phyloP scores from a whole-genome alignment of 1,284 basidiomycete genomes.

The Ustilago cynodontis region DNA sequence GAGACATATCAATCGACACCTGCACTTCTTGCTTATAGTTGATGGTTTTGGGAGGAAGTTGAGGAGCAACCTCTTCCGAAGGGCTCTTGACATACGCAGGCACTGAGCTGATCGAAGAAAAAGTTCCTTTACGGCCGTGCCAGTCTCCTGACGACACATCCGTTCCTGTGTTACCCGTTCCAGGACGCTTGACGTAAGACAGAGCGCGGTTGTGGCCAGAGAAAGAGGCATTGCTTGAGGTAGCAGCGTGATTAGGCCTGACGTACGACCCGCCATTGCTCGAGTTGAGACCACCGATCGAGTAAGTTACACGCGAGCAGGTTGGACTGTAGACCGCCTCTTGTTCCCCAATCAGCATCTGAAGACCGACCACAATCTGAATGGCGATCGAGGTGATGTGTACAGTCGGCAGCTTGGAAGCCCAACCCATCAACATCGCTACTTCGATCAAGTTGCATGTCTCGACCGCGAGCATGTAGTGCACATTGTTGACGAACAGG shows the following conservation, averaged over 20 bases:
- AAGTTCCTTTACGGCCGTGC: constrained; percentile 15
- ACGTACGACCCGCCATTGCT: constrained; percentile 11
- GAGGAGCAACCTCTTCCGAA: constrained; percentile 7
- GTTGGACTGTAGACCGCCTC: constrained; percentile 46
- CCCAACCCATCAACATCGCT: constrained; percentile 38
- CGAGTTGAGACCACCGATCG: constrained; percentile 5
- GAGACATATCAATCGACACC: constrained; percentile 32
- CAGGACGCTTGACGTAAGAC: constrained; percentile 41
- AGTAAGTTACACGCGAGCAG: constrained; percentile 19
- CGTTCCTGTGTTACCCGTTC: constrained; percentile 20
- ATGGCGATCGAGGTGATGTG: constrained; percentile 40
- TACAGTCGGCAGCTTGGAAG: constrained; percentile 21
- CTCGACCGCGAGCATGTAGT: constrained; percentile 45
- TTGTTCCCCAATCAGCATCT: constrained; percentile 51
- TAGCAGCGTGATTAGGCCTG: constrained; percentile 12
- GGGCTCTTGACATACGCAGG: constrained; percentile 23
- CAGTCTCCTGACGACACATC: neutral
- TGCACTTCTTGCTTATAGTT: constrained; percentile 16
- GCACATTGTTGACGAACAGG: constrained; percentile 51
- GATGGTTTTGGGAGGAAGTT: constrained; percentile 13
- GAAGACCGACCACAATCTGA: constrained; percentile 39
- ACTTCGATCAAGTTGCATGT: constrained; percentile 40
- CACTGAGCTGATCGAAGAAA: constrained; percentile 26
- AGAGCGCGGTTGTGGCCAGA: neutral
- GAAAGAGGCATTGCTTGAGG: constrained; percentile 15